Conservation (phyloP, 495 filamentous ascomycete species). For the Aspergillus homomorphus region DNA sequence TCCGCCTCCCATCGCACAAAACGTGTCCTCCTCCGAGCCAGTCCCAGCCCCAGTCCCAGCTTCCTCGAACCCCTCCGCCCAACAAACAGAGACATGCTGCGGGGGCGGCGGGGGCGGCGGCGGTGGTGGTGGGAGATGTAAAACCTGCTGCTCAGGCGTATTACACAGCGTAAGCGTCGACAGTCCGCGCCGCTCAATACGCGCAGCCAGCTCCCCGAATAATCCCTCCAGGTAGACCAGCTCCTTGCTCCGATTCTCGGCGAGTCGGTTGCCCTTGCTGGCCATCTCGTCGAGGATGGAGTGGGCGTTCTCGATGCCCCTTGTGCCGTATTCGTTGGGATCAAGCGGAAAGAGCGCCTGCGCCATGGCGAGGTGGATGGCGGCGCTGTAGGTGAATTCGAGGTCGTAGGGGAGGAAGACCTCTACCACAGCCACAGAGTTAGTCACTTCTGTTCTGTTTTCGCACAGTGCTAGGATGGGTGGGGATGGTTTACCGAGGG, state of each 20-base stretch:
- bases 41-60: too few species aligned
- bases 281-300: slow-evolving; percentile 37
- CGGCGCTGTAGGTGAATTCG: slow-evolving; percentile 35
- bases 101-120: too few species aligned
- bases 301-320: slow-evolving; percentile 12
- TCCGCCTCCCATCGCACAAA: too few species aligned
- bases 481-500: slow-evolving; percentile 27
- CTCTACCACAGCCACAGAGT: slow-evolving; percentile 19
- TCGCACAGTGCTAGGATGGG: neutral
- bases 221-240: slow-evolving; percentile 22
- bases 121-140: too few species aligned
- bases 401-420: slow-evolving; percentile 38
- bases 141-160: too few species aligned
- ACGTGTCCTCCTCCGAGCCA: too few species aligned
- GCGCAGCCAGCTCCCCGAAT: slow-evolving; percentile 16
- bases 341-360: slow-evolving; percentile 27
- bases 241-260: slow-evolving; percentile 27
- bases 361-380: slow-evolving; percentile 32
- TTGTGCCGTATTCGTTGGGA: slow-evolving; percentile 9
- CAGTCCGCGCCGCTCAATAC: too few species aligned
- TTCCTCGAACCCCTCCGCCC: too few species aligned
- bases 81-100: too few species aligned
- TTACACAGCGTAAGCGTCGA: too few species aligned
- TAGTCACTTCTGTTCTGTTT: neutral
- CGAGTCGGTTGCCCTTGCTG: slow-evolving; percentile 30